Base-by-base conservation (phyloP, 257 asterid genomes). In the Ligustrum vulgare region DNA sequence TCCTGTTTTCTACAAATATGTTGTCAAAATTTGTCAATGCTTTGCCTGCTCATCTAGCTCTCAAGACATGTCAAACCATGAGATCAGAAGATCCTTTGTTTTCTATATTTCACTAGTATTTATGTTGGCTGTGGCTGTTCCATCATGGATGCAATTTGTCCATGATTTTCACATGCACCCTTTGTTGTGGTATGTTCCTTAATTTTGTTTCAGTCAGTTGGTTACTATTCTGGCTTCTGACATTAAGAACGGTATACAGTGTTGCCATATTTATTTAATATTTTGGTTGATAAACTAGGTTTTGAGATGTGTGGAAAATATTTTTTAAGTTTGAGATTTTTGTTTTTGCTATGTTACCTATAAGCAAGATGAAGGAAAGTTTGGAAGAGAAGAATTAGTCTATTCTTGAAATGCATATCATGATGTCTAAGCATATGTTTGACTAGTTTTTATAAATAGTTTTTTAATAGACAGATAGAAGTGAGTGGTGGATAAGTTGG, bases 61-160 rank as follows among this genome's bases (percentile, higher is more conserved):
- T 33, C 75, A 73, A 66, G 87, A 71, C 66, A 63, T 56, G 32
- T 78, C 73, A 83, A 83, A 85, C 78, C 74, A 64, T 77, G 93
- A 86, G 78, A 89, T 77, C 45, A 82, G 83, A 82, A 84, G 82
- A 83, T 86, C 94, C 78, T 66, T 80, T 69, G 73, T 92, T 58
- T 95, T 95, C 88, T 89, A 82, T 82, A 79, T 80, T 36, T 81
- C 83, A 49, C 90, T 91, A 66, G 60, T 78, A 34, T 45, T 82
- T 71, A 66, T 86, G 79, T 76, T 91, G 86, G 72, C 85, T 60
- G 67, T 83, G 87, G 85, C 78, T 73, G 84, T 88, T 69, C 98
- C 99, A 5, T 90, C 91, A 69, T 95, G 99, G 99, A 89, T 95
- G 93, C 96, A 85, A 79, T 85, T 87, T 73, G 94, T 92, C 80